phyloP scores from a whole-genome alignment of 371 early-diverging fungal species.

The Actinomortierella ambigua region DNA sequence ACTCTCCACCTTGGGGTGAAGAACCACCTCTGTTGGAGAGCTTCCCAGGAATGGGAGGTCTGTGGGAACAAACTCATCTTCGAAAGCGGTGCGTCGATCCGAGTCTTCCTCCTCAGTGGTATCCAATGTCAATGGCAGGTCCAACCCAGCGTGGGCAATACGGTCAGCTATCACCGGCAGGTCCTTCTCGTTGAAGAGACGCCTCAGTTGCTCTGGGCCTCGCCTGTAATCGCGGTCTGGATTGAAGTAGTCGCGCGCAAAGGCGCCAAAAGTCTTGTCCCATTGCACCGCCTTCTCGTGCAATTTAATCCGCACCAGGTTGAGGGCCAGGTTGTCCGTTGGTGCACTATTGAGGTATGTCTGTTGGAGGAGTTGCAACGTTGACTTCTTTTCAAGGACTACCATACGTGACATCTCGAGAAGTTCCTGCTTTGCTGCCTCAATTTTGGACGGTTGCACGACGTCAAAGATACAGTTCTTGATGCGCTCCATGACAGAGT shows the following conservation, averaged over 20 bases:
- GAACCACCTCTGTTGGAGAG: conserved; percentile 29
- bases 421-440: conserved; percentile 65
- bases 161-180: conserved; percentile 37
- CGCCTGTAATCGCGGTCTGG: conserved; percentile 74
- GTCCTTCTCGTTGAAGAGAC: conserved; percentile 66
- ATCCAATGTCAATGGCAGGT: conserved; percentile 45
- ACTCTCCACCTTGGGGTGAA: conserved; percentile 30
- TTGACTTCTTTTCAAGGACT: conserved; percentile 72
- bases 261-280: conserved; percentile 79
- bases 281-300: conserved; percentile 80
- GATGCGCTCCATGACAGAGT: conserved; percentile 70
- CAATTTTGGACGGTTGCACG: conserved; percentile 66
- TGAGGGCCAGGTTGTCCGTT: conserved; percentile 80
- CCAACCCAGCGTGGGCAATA: conserved; percentile 29
- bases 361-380: conserved; percentile 82
- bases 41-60: conserved; percentile 34
- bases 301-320: conserved; percentile 73
- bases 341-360: conserved; percentile 76
- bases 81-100: not conserved
- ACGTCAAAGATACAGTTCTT: conserved; percentile 63
- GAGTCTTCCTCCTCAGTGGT: conserved; percentile 9
- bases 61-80: conserved; percentile 12
- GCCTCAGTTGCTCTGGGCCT: conserved; percentile 66
- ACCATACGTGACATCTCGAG: conserved; percentile 69
- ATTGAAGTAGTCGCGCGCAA: conserved; percentile 77